phyloP scores from a whole-genome alignment of 768 basidiomycete species.

The Trametes villosa region DNA sequence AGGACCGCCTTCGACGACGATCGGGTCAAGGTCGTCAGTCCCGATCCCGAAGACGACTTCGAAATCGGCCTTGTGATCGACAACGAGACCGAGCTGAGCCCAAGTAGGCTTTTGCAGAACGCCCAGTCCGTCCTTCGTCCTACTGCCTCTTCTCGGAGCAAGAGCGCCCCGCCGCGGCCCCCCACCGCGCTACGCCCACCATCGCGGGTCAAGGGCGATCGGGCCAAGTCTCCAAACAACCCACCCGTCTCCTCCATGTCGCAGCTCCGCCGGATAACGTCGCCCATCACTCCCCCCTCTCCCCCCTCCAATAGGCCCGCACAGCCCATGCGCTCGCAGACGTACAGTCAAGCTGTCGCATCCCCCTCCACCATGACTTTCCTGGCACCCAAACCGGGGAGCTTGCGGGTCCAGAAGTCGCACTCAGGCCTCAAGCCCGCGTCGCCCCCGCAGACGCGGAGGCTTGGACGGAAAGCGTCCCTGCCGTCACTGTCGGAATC shows the following conservation, averaged over 20 bases:
- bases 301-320: conserved; percentile 57
- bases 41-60: conserved; percentile 83
- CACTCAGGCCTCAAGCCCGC: conserved; percentile 80
- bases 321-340: conserved; percentile 57
- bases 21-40: conserved; percentile 53
- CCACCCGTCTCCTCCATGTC: conserved; percentile 72
- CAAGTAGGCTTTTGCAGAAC: conserved; percentile 67
- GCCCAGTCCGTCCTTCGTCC: conserved; percentile 41
- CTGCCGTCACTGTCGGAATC: conserved; percentile 72
- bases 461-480: conserved; percentile 77
- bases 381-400: conserved; percentile 69
- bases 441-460: conserved; percentile 65
- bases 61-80: conserved; percentile 84
- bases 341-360: conserved; percentile 58
- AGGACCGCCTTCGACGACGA: conserved; percentile 59
- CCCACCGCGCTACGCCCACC: conserved; percentile 61
- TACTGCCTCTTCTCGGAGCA: conserved; percentile 48
- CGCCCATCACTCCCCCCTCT: conserved; percentile 55
- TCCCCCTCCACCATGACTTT: conserved; percentile 55
- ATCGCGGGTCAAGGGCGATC: conserved; percentile 62
- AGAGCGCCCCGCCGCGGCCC: conserved; percentile 56
- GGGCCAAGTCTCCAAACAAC: conserved; percentile 73
- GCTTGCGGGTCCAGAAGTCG: conserved; percentile 83
- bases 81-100: conserved; percentile 82
- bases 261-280: conserved; percentile 67